phyloP scores from a whole-genome alignment of 2,329 filamentous ascomycete species.

The Epichloe elymi region DNA sequence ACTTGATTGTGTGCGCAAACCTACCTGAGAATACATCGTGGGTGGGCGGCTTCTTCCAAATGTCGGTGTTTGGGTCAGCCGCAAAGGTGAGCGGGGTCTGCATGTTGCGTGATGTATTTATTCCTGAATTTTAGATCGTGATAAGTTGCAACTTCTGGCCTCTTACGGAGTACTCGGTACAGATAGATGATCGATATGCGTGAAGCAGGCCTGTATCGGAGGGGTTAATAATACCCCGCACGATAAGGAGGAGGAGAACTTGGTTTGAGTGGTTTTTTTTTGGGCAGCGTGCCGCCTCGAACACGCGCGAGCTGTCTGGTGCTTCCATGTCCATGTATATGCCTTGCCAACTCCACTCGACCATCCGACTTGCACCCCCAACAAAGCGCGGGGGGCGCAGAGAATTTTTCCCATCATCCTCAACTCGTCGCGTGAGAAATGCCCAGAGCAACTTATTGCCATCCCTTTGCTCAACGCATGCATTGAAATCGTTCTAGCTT shows the following conservation, averaged over 20 bases:
- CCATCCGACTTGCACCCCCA: too few species aligned
- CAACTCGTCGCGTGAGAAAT: not conserved
- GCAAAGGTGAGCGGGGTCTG: conserved; percentile 34
- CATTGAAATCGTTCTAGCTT: not conserved
- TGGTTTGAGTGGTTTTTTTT: not conserved
- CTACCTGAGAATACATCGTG: conserved; percentile 50
- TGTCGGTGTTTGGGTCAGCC: conserved; percentile 50
- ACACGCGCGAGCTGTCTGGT: not conserved
- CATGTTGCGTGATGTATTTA: not conserved
- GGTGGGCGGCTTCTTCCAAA: conserved; percentile 65
- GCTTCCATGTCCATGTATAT: too few species aligned
- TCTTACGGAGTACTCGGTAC: too few species aligned
- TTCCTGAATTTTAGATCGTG: too few species aligned
- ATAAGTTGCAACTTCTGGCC: too few species aligned
- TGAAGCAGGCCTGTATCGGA: too few species aligned
- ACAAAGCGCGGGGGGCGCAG: not conserved
- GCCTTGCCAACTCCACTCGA: too few species aligned
- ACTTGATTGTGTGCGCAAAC: not conserved
- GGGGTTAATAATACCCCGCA: too few species aligned
- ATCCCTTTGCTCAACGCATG: not conserved
- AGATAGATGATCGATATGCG: too few species aligned
- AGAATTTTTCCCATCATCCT: not conserved
- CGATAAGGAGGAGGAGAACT: too few species aligned
- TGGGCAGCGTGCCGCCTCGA: not conserved
- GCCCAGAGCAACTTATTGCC: not conserved